Base-by-base conservation (phyloP, 805 yeast species). In the Kregervanrija fluxuum region DNA sequence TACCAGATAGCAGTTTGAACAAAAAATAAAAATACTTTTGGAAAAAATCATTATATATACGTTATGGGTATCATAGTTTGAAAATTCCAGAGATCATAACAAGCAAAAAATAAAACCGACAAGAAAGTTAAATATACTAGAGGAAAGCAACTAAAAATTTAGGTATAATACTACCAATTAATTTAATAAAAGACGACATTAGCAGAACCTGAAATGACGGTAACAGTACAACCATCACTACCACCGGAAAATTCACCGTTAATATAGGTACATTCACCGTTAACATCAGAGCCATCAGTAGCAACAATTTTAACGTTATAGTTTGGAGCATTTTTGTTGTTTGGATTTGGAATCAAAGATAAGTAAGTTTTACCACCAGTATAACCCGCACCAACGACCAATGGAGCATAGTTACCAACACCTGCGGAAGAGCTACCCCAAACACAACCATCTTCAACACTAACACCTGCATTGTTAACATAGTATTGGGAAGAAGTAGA, bases 361-460 rank as follows among this genome's bases (percentile, higher is more conserved):
- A 91, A 69, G 76, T 87, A 90, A 44, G 95, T 73, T 57, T 79
- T 71, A 50, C 86, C 85, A 55, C 63, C 66, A 49, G 85, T 71
- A 68, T 75, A 73, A 62, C 98, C 97, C 42, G 97, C 88, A 66
- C 99, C 99, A 58, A 93, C 74, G 69, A 83, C 86, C 54, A 91
- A 74, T 57, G 98, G 98, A 53, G 98, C 95, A 97, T 96, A 91
- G 85, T 91, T 91, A 71, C 99, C 99, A 53, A 85, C 68, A 58
- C 82, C 84, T 34, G 90, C 74, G 52, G 87, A 87, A 6, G 73
- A 57, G 43, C 78, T 64, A 65, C 97, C 95, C 99, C 99, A 91
- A 56, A 85, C 67, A 74, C 99, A 91, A 58, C 97, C 98, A 51
- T 90, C 93, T 65, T 82, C 84, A 61, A 73, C 74, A 43, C 87